Base-by-base conservation (phyloP, 352 stramenopile genomes). In the Peronospora tabacina region DNA sequence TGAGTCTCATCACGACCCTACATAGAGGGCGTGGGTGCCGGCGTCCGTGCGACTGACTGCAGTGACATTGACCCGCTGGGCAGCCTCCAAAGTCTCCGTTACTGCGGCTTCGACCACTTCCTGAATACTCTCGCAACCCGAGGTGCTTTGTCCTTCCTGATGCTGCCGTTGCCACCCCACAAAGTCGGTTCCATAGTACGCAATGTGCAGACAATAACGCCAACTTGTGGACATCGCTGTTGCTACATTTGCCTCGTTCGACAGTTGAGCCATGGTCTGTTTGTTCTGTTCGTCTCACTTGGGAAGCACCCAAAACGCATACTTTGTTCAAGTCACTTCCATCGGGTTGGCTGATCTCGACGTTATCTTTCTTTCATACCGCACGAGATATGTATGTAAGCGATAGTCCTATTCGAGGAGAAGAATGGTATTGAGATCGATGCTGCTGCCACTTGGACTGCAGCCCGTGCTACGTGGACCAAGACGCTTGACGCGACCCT, bases 121-220 rank as follows among this genome's bases (percentile, higher is more conserved):
- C 62, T 94, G 82, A 5, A 94, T 66, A 60, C 80, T 91, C 52
- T 76, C 62, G 22, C 70, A 58, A n/a, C 76, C 70, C 11, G 53
- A 58, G 16, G 51, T 73, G 53, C 69, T 82, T 61, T 57, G 67
- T 10, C 72, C 58, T 29, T 58, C 54, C 52, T 90, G 80, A 22
- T 85, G 70, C 63, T 91, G 82, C 17, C 82, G 68, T 54, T 94
- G 82, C 82, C 82, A 94, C 5, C 82, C 82, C 7, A 91, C 68
- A 30, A 87, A 85, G 10, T 66, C 75, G 28, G 74, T 79, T 8
- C 82, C 82, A 22, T 76, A 72, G 62, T 94, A 94, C 28, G 78
- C 77, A 39, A 91, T 76, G 53, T 89, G 78, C 39, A 89, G 56
- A 26, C 67, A 80, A 44, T 83, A 89, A 28, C 72, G 73, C 63